Evolutionary conservation across 2,329 filamentous ascomycete genomes (phyloP).

Genomic region (Metarhizium robertsii): DNA sequence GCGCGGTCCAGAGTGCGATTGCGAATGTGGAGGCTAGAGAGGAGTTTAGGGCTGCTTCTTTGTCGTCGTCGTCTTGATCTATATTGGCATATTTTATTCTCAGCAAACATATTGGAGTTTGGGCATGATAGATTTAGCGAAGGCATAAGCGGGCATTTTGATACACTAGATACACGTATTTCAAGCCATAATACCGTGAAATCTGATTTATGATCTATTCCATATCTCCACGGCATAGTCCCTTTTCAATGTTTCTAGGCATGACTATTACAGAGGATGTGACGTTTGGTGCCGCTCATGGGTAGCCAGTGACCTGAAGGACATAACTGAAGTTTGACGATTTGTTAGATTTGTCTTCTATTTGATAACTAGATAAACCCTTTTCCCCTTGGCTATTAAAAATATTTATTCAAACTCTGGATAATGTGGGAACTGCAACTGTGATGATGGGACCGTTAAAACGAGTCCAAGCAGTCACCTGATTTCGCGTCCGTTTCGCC

Average conservation of each 20-base stretch:
- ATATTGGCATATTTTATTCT: background rate
- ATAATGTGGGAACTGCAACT: too few relatives aligned
- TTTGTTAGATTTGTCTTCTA: too few relatives aligned
- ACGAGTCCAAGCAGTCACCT: slow-evolving; percentile 8
- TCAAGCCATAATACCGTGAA: background rate
- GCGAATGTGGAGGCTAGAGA: slow-evolving; percentile 59
- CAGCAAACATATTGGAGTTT: background rate
- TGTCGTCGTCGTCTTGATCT: background rate
- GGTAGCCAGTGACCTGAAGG: too few relatives aligned
- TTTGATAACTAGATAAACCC: too few relatives aligned
- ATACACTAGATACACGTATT: background rate
- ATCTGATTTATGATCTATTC: background rate
- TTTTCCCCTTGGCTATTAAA: too few relatives aligned
- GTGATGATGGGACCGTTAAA: too few relatives aligned
- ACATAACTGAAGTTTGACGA: too few relatives aligned
- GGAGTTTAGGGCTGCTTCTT: slow-evolving; percentile 16
- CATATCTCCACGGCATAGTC: too few relatives aligned
- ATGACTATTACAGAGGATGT: too few relatives aligned
- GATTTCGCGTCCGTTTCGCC: slow-evolving; percentile 10
- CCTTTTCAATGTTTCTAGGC: too few relatives aligned
- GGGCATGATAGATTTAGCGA: background rate
- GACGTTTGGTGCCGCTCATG: too few relatives aligned
- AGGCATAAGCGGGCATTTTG: background rate
- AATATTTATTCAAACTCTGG: too few relatives aligned
- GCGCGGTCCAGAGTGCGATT: slow-evolving; percentile 78